Conservation (phyloP, 2,329 filamentous ascomycete genomes). For the Salinomyces thailandicus region DNA sequence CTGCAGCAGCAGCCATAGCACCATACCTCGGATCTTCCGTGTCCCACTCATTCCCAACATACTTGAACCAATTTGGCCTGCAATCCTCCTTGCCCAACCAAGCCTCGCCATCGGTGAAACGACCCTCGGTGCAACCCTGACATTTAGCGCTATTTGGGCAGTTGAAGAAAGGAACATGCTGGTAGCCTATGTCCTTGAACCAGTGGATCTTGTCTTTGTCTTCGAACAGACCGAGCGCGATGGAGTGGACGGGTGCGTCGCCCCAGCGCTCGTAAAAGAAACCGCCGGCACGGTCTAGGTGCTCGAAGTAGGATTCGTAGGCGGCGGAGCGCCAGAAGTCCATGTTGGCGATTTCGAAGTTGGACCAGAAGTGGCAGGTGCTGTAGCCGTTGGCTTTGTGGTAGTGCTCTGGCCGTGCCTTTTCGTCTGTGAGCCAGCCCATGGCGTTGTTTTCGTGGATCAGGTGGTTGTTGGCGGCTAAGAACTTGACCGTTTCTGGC, state of each 20-base stretch:
- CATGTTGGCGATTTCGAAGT: constrained; percentile 94
- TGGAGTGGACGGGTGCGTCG: constrained; percentile 91
- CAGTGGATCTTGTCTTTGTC: constrained; percentile 77
- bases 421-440: constrained; percentile 73
- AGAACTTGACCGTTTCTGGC: constrained; percentile 90
- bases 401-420: constrained; percentile 68
- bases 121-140: constrained; percentile 72
- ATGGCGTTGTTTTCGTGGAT: constrained; percentile 76
- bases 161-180: constrained; percentile 97
- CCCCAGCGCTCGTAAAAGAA: constrained; percentile 99
- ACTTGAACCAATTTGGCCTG: constrained; percentile 94
- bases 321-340: constrained; percentile 80
- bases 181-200: constrained; percentile 99
- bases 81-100: constrained; percentile 88
- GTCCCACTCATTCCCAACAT: constrained; percentile 51
- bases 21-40: neutral
- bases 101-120: constrained; percentile 77
- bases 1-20: neutral
- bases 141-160: constrained; percentile 96
- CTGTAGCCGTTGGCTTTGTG: constrained; percentile 81
- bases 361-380: constrained; percentile 98
- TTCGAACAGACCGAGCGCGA: constrained; percentile 84
- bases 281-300: constrained; percentile 83
- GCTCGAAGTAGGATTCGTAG: constrained; percentile 94
- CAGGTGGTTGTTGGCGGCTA: constrained; percentile 66